Conservation (phyloP, 148 eudicot genomes). For the Diospyros kaki region DNA sequence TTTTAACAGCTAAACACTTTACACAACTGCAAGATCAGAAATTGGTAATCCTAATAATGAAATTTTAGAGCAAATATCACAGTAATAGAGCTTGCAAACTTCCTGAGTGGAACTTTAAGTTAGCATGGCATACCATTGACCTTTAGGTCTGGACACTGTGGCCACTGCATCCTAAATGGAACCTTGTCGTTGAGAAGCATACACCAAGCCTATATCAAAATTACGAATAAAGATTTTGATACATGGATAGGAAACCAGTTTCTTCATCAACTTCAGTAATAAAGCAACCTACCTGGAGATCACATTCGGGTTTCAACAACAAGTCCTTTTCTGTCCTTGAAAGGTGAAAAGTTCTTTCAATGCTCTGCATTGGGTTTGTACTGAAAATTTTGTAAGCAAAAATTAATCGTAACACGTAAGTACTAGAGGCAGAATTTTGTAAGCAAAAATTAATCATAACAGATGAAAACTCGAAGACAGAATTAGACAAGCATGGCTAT, state of each 20-base stretch:
- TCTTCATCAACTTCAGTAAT: background rate
- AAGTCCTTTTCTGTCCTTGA: constrained; percentile 52
- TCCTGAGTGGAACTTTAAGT: constrained; percentile 3
- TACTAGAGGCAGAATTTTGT: background rate
- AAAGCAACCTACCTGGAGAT: constrained; percentile 53
- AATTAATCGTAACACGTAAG: background rate
- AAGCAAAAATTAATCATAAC: background rate
- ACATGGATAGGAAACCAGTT: background rate
- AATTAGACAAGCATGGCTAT: background rate
- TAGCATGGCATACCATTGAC: constrained; percentile 60
- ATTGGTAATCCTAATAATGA: too few species aligned
- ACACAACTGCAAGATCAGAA: too few species aligned
- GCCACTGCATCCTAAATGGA: constrained; percentile 86
- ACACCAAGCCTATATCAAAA: constrained; percentile 66
- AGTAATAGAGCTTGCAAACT: background rate
- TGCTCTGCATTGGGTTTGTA: constrained; percentile 46
- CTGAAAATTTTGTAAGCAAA: constrained; percentile 23
- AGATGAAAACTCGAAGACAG: background rate
- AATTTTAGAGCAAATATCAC: too few species aligned
- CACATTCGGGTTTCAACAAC: constrained; percentile 49
- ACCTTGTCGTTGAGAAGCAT: constrained; percentile 82
- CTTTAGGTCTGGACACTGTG: constrained; percentile 58
- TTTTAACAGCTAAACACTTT: too few species aligned
- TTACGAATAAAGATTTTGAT: background rate
- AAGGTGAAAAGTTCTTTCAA: constrained; percentile 63